A percentile compares a stretch with the other conserved stretches of the same genome.
Conservation (phyloP, 257 asterid species). For the Lycium barbarum region DNA sequence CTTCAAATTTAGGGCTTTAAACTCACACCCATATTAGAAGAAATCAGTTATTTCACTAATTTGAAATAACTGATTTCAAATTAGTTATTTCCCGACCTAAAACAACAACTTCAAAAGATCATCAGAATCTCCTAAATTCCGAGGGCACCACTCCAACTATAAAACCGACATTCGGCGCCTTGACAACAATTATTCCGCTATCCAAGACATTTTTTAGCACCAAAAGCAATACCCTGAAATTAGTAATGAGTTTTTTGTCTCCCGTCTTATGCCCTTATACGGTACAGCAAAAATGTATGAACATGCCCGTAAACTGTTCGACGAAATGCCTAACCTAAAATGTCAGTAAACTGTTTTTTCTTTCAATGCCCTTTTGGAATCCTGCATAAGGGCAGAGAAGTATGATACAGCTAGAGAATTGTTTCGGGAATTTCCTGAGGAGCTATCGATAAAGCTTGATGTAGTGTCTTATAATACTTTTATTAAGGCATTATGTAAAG, state of each 20-base stretch:
- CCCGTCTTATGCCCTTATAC: slow-evolving; percentile 49
- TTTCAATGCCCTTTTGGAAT: slow-evolving; percentile 60
- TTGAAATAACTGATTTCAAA: no score
- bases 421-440: slow-evolving; percentile 49
- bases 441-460: slow-evolving; percentile 53
- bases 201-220: slow-evolving; percentile 49
- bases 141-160: slow-evolving; percentile 26
- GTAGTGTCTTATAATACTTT: slow-evolving; percentile 49
- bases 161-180: no score
- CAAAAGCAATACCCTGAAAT: slow-evolving; percentile 46
- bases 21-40: no score
- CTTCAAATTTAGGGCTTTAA: no score
- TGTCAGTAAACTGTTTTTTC: slow-evolving; percentile 56
- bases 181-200: slow-evolving; percentile 30
- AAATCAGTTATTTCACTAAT: no score
- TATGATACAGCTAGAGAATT: slow-evolving; percentile 41
- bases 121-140: slow-evolving; percentile 35
- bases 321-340: slow-evolving; percentile 59
- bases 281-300: slow-evolving; percentile 56
- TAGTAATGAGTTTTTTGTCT: slow-evolving; percentile 41
- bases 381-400: slow-evolving; percentile 44
- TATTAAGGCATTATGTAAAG: slow-evolving; percentile 48
- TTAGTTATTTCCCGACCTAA: no score
- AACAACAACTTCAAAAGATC: slow-evolving; percentile 39
- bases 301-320: slow-evolving; percentile 59